These are phyloP conservation scores for Lipomyces sp. DNA, from an alignment of 805 yeast genomes.

Conservation along the genomic window DNA sequence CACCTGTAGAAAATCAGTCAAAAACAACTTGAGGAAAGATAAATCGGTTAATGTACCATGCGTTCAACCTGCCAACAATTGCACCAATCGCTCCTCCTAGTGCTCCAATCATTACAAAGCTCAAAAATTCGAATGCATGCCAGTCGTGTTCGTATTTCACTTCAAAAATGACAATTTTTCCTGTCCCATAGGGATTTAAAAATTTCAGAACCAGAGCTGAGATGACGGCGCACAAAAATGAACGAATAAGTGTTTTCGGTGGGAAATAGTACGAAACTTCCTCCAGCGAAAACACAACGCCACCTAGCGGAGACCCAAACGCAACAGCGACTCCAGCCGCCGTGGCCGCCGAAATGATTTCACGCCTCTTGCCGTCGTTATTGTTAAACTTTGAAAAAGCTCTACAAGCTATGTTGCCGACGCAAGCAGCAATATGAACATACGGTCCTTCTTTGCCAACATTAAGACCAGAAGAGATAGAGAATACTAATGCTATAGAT, in stretches of 20 bases:
- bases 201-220: conserved; percentile 52
- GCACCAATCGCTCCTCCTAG: conserved; percentile 57
- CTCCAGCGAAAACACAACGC: conserved; percentile 54
- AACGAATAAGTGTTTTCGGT: conserved; percentile 51
- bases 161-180: conserved; percentile 55
- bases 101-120: conserved; percentile 49
- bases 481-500: conserved; percentile 47
- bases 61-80: conserved; percentile 45
- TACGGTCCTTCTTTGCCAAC: conserved; percentile 63
- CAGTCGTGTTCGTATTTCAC: conserved; percentile 51
- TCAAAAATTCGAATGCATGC: conserved; percentile 48
- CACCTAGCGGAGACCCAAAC: conserved; percentile 60
- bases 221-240: conserved; percentile 55
- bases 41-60: conserved; percentile 35
- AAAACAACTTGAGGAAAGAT: too few relatives aligned
- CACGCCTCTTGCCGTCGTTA: conserved; percentile 52
- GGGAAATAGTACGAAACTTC: conserved; percentile 57
- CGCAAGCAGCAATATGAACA: conserved; percentile 58
- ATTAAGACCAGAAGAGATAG: conserved; percentile 56
- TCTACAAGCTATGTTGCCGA: conserved; percentile 53
- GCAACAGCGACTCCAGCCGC: conserved; percentile 60
- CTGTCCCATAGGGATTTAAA: conserved; percentile 58
- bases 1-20: conserved; percentile 35
- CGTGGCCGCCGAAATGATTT: conserved; percentile 54
- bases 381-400: conserved; percentile 45